Evolutionary conservation across 2,329 filamentous ascomycete species (phyloP), one percentile per base, ranked within the genome.

Genomic region (Diplodia mutila): DNA sequence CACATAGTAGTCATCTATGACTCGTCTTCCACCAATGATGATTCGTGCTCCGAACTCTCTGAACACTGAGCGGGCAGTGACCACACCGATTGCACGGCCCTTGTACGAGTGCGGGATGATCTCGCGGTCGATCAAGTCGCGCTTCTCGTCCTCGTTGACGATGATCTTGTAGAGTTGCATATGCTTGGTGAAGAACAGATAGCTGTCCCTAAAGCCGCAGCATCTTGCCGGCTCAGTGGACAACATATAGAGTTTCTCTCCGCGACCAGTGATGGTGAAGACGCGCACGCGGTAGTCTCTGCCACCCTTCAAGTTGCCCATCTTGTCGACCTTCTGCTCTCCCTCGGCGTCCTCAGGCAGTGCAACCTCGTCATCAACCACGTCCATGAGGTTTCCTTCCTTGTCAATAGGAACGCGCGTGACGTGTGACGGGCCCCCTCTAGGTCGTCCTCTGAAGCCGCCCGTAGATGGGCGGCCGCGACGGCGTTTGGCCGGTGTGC

Each of bases 51-150:
- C 95, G 73, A 99, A 99, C 78, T 99, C 95, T 68, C 95, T 88
- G 79, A 98, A 99, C 18, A 99, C 95, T 1, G 95, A 98, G 54
- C 95, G 90, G 59, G 95, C 95, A 18, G 95, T 97, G 55, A 97
- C 94, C 32, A 99, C 93, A 77, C 95, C 95, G 77, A 99, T 99
- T 5, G 94, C 93, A 65, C 95, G 92, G 69, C 95, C 95, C 80
- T 98, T 99, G 88, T 99, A 99, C 32, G 93, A 97, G 82, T 97
- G 95, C 1, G 95, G 95, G 70, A 99, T 97, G 75, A 99, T 91
- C 6, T 96, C 91, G 69, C 95, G 89, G 72, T 96, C 93, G 75
- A 99, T 99, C 83, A 99, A 87, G 79, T 98, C 94, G 69, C 91
- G 89, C 83, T 99, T 99, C 80, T 97, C 94, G n/a, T 95, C 91